phyloP scores from a whole-genome alignment of 1,284 basidiomycete species.

The Coniophora puteana region DNA sequence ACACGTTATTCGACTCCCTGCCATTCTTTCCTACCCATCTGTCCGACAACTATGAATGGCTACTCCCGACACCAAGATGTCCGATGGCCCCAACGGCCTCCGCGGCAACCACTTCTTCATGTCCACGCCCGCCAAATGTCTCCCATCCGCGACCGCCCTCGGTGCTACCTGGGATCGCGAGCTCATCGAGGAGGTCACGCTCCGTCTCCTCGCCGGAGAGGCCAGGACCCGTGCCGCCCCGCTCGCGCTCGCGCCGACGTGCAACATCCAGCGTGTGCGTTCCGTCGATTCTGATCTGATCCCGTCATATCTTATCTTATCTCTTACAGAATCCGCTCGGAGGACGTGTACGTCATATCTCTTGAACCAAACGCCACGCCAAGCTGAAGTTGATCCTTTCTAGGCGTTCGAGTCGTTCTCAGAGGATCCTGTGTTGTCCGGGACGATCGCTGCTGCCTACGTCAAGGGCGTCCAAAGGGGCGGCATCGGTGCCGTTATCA shows the following conservation, averaged over 20 bases:
- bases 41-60: background rate
- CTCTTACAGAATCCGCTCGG: conserved; percentile 61
- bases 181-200: conserved; percentile 60
- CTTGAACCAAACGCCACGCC: background rate
- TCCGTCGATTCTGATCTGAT: background rate
- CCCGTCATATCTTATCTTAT: conserved; percentile 3
- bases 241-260: conserved; percentile 72
- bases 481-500: conserved; percentile 70
- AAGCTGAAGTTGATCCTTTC: background rate
- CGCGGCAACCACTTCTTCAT: conserved; percentile 63
- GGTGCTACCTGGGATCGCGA: conserved; percentile 72
- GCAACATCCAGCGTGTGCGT: conserved; percentile 71
- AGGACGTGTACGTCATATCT: conserved; percentile 49
- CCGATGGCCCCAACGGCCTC: conserved; percentile 72
- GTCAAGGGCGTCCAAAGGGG: conserved; percentile 69
- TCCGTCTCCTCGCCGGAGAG: conserved; percentile 66
- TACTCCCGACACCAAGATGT: conserved; percentile 40
- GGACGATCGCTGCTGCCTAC: conserved; percentile 67
- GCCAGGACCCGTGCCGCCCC: conserved; percentile 67
- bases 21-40: conserved; percentile 1
- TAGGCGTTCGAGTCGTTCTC: conserved; percentile 76
- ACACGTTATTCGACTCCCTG: background rate
- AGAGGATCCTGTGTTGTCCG: conserved; percentile 75
- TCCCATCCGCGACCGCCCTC: conserved; percentile 66
- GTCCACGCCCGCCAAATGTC: conserved; percentile 59